Evolutionary conservation across 352 stramenopile species (phyloP), one percentile per base, ranked within the genome.

Genomic region (Phytophthora melonis): DNA sequence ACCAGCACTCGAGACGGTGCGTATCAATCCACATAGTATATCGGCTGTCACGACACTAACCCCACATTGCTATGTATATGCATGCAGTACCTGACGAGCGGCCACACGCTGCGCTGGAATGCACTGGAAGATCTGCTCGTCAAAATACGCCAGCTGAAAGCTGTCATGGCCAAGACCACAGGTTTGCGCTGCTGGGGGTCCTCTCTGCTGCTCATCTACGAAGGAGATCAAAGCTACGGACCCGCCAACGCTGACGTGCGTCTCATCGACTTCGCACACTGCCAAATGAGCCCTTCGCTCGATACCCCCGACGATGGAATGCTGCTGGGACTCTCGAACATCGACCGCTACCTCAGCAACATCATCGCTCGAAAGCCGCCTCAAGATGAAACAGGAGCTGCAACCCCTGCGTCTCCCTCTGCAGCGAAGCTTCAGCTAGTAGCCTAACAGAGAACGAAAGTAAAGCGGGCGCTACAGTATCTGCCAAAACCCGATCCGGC

Each of bases 181-280:
- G 88, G 88, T 7, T 63, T 95, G 32, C 88, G 88, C 13, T 95
- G 91, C 72, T 95, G 87, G 85, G 86, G 86, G 10, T 78, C 86
- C 7, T 95, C 88, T 3, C 75, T 95, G 49, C 74, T 95, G 30
- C 62, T 95, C 10, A 86, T 93, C 63, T 93, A 93, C 74, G 88
- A 95, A 69, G 88, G 88, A 27, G 88, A 93, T 47, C 66, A 75
- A 50, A 77, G 63, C 3, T 63, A 69, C 27, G 36, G 60, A 1
- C 47, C 58, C 49, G 54, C 53, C 1, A 75, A 65, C 18, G 75
- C 76, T 27, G 84, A 91, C 63, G 80, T 93, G 41, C 84, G 86
- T 43, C 72, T 95, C 21, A 93, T 95, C 36, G 86, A 95, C 75
- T 93, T 95, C 72, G 88, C 86, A 39, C 87, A 95, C 53, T 89